Conservation (phyloP, 2,329 filamentous ascomycete genomes). For the Teratosphaeria zuluensis region DNA sequence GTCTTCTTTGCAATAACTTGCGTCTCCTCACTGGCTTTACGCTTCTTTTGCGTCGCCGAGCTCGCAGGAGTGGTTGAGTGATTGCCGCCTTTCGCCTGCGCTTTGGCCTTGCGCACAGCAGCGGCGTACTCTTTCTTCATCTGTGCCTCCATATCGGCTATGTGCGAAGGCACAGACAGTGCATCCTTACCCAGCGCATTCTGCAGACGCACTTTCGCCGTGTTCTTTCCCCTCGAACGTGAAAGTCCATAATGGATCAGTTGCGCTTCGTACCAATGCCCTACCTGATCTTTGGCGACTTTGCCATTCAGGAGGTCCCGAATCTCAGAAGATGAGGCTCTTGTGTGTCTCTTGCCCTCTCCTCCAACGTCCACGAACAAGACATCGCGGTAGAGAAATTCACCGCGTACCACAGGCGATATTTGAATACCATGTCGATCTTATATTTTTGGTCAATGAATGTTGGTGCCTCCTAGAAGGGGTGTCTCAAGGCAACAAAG, state of each 20-base stretch:
- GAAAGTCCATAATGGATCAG: slow-evolving; percentile 52
- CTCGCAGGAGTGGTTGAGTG: background rate
- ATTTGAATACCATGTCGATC: slow-evolving; percentile 7
- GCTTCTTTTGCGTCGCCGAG: slow-evolving; percentile 9
- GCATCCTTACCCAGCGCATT: slow-evolving; percentile 42
- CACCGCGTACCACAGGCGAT: slow-evolving; percentile 15
- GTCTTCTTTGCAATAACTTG: slow-evolving; percentile 14
- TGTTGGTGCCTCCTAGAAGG: background rate
- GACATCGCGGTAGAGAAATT: slow-evolving; percentile 22
- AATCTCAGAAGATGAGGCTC: slow-evolving; percentile 18
- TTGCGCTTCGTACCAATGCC: slow-evolving; percentile 54
- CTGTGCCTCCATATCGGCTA: slow-evolving; percentile 43
- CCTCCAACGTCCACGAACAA: slow-evolving; percentile 21
- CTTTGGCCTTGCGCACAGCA: slow-evolving; percentile 39
- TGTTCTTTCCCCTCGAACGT: slow-evolving; percentile 48
- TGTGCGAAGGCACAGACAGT: slow-evolving; percentile 40
- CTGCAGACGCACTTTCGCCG: slow-evolving; percentile 49
- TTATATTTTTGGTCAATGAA: background rate
- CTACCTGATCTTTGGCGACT: slow-evolving; percentile 40
- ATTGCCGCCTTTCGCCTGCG: background rate
- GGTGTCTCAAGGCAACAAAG: background rate
- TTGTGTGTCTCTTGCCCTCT: slow-evolving; percentile 19
- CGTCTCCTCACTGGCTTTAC: slow-evolving; percentile 12
- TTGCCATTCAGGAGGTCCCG: slow-evolving; percentile 15
- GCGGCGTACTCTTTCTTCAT: slow-evolving; percentile 50